Conservation (phyloP, 495 filamentous ascomycete genomes). For the Thozetella sp. region DNA sequence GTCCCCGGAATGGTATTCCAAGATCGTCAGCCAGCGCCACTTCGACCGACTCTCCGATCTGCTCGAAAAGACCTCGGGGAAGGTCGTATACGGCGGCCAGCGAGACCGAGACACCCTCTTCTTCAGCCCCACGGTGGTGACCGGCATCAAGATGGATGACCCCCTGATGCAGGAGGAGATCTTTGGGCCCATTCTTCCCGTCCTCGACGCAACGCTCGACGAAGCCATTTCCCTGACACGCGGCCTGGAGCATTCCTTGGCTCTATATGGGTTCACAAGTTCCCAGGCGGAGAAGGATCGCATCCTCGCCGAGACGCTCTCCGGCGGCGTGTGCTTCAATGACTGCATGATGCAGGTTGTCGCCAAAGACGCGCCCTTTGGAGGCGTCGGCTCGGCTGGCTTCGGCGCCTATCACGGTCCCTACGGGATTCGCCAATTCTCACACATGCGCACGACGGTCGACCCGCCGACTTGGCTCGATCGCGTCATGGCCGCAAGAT, state of each 20-base stretch:
- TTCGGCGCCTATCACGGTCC: background rate
- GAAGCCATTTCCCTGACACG: background rate
- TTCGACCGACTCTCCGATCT: background rate
- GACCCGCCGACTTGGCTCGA: background rate
- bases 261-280: background rate
- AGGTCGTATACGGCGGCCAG: background rate
- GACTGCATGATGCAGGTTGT: background rate
- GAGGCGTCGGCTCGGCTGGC: background rate
- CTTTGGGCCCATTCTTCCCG: background rate
- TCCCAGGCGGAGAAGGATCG: background rate
- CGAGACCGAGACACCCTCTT: background rate
- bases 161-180: background rate
- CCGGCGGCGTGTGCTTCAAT: conserved; percentile 1
- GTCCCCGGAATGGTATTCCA: background rate
- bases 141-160: background rate
- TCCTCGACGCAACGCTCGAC: background rate
- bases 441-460: background rate
- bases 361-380: background rate
- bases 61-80: background rate
- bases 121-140: background rate
- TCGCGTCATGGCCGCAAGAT: background rate
- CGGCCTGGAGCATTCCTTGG: background rate
- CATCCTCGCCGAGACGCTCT: background rate
- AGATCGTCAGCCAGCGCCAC: background rate
- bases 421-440: background rate